These are phyloP conservation scores for Blastosporella zonata DNA, from an alignment of 1,284 basidiomycete species.

Conservation along the genomic window DNA sequence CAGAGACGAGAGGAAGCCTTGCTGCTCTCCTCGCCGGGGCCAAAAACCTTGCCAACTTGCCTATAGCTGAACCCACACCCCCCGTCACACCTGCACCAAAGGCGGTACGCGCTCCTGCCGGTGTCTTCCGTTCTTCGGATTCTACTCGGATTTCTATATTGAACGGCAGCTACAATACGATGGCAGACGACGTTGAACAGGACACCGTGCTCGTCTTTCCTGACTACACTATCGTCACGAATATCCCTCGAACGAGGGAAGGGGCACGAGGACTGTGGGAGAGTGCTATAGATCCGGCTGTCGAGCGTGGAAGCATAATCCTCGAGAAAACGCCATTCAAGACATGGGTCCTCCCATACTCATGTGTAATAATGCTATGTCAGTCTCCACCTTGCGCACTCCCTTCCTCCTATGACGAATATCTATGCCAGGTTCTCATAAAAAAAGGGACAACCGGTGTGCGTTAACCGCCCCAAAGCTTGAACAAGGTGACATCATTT, in stretches of 20 bases:
- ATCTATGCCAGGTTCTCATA: constrained; percentile 74
- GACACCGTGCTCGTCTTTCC: constrained; percentile 86
- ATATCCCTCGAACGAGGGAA: constrained; percentile 57
- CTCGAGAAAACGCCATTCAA: constrained; percentile 46
- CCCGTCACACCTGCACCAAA: constrained; percentile 25
- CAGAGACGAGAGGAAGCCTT: constrained; percentile 62
- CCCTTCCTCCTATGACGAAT: constrained; percentile 2
- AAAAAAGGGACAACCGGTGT: constrained; percentile 87
- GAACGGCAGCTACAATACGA: constrained; percentile 74
- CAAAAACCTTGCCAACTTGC: constrained; percentile 25
- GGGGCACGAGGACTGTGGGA: constrained; percentile 74
- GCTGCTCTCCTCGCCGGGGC: constrained; percentile 56
- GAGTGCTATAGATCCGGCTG: constrained; percentile 54
- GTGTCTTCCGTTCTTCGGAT: constrained; percentile 56
- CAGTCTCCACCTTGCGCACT: constrained; percentile 29
- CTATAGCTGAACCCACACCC: constrained; percentile 21
- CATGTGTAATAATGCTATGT: constrained; percentile 81
- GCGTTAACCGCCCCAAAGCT: constrained; percentile 83
- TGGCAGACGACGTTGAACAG: constrained; percentile 53
- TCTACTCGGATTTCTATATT: constrained; percentile 67
- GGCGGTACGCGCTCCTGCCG: constrained; percentile 36
- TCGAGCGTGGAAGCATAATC: constrained; percentile 42
- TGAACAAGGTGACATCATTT: constrained; percentile 50
- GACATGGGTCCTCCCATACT: constrained; percentile 75
- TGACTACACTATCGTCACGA: constrained; percentile 80